Evolutionary conservation across 108 stramenopile genomes (phyloP).

Genomic region (Nitzschia palea): DNA sequence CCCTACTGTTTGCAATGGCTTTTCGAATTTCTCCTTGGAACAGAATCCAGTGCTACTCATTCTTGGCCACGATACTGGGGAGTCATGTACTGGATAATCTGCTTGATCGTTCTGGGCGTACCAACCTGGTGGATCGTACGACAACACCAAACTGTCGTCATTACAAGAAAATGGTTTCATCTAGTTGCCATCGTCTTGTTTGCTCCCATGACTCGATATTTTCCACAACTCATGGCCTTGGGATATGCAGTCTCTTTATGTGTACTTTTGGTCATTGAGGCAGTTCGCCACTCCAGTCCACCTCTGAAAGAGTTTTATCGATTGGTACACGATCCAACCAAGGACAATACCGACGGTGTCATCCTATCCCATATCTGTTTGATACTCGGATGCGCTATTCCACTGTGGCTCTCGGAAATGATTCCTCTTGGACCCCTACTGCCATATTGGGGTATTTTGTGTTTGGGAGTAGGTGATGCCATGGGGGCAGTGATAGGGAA

Average conservation of each 20-base stretch:
- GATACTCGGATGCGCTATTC: conserved; percentile 76
- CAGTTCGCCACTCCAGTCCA: conserved; percentile 36
- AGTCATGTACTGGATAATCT: conserved; percentile 23
- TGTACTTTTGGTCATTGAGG: conserved; percentile 63
- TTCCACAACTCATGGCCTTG: conserved; percentile 70
- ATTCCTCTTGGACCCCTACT: conserved; percentile 11
- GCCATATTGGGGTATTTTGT: conserved; percentile 60
- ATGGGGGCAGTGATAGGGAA: conserved; percentile 67
- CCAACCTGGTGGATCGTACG: conserved; percentile 9
- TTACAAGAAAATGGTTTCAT: conserved; percentile 85
- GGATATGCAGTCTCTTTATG: conserved; percentile 73
- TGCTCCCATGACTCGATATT: conserved; percentile 48
- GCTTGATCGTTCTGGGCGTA: not conserved
- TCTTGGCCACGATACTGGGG: conserved; percentile 17
- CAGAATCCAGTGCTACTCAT: not conserved
- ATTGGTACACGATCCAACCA: conserved; percentile 36
- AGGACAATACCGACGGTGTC: conserved; percentile 57
- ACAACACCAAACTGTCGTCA: conserved; percentile 30
- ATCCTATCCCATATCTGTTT: conserved; percentile 72
- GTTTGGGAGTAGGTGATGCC: conserved; percentile 80
- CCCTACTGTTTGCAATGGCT: conserved; percentile 28
- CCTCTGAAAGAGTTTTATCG: conserved; percentile 35
- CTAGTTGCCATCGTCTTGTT: conserved; percentile 71
- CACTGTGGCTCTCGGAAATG: conserved; percentile 60
- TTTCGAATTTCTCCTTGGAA: conserved; percentile 14